Percentiles rank a stretch among this genome's conserved stretches.
Evolutionary conservation across 2,329 filamentous ascomycete genomes (phyloP).

Genomic region (Hypomyces rosellus): DNA sequence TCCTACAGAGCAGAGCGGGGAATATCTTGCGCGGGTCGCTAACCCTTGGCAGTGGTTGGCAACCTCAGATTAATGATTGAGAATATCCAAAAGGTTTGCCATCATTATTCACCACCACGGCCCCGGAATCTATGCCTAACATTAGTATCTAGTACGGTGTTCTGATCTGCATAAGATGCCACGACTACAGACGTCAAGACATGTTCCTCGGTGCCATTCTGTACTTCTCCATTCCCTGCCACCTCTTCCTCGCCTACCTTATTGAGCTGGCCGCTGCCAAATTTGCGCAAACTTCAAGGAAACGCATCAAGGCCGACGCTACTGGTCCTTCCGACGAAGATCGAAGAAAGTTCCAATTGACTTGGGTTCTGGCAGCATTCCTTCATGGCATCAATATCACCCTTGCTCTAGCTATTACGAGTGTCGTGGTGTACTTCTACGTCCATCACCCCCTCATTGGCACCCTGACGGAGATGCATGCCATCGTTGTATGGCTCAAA

Average conservation of each 20-base stretch:
- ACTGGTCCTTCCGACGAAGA: slow-evolving; percentile 48
- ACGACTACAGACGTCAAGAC: slow-evolving; percentile 78
- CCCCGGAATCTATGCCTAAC: background rate
- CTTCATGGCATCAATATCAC: slow-evolving; percentile 80
- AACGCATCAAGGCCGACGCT: slow-evolving; percentile 45
- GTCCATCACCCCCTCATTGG: slow-evolving; percentile 93
- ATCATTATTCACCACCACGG: background rate
- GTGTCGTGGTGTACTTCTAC: slow-evolving; percentile 79
- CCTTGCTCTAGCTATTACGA: slow-evolving; percentile 72
- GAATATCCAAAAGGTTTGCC: slow-evolving; percentile 79
- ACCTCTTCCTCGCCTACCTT: slow-evolving; percentile 82
- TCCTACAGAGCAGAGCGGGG: background rate
- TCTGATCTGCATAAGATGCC: slow-evolving; percentile 83
- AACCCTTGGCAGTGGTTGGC: slow-evolving; percentile 62
- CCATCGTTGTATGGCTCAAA: slow-evolving; percentile 94
- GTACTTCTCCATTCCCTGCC: slow-evolving; percentile 82
- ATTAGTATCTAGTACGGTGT: slow-evolving; percentile 68
- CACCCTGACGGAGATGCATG: slow-evolving; percentile 82
- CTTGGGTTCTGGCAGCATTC: slow-evolving; percentile 75
- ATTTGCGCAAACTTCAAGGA: slow-evolving; percentile 65
- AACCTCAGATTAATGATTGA: slow-evolving; percentile 94
- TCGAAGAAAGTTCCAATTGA: slow-evolving; percentile 60
- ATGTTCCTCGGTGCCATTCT: slow-evolving; percentile 68
- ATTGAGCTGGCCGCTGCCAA: slow-evolving; percentile 80
- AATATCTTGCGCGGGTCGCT: slow-evolving; percentile 9